Conservation (phyloP, 2,329 filamentous ascomycete genomes). For the Neocucurbitaria cava region DNA sequence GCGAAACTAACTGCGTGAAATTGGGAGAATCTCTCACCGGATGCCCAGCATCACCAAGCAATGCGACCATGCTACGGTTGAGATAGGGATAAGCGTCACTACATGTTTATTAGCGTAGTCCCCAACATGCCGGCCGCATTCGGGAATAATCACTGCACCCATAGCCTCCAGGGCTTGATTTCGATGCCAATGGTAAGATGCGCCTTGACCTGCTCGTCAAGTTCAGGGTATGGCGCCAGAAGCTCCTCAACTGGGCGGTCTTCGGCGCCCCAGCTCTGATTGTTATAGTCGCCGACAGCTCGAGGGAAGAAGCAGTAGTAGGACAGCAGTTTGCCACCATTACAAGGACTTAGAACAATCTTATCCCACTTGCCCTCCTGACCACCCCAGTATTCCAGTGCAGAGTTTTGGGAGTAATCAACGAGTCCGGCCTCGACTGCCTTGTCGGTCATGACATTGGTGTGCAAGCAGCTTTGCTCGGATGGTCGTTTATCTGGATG, state of each 20-base stretch:
- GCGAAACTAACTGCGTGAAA: not conserved
- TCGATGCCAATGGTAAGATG: slow-evolving; percentile 68
- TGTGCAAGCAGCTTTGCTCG: slow-evolving; percentile 68
- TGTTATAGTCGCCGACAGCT: slow-evolving; percentile 65
- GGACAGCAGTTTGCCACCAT: slow-evolving; percentile 68
- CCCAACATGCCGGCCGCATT: not conserved
- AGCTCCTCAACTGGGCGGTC: slow-evolving; percentile 65
- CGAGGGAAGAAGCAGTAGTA: slow-evolving; percentile 76
- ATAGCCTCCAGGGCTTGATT: slow-evolving; percentile 71
- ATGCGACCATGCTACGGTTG: slow-evolving; percentile 59
- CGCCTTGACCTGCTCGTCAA: slow-evolving; percentile 64
- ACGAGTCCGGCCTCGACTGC: slow-evolving; percentile 66
- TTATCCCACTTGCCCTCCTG: slow-evolving; percentile 69
- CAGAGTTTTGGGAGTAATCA: slow-evolving; percentile 67
- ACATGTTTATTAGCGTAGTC: not conserved
- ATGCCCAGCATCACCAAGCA: slow-evolving; percentile 72
- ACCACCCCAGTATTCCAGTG: slow-evolving; percentile 75
- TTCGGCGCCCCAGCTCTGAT: slow-evolving; percentile 64
- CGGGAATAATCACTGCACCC: slow-evolving; percentile 58
- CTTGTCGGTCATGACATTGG: slow-evolving; percentile 69
- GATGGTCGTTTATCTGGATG: slow-evolving; percentile 65
- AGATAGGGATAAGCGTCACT: slow-evolving; percentile 63
- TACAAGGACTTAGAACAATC: slow-evolving; percentile 74
- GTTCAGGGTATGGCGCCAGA: slow-evolving; percentile 64
- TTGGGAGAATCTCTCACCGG: slow-evolving; percentile 53